Evolutionary conservation across 139 green algal species (phyloP).

Genomic region (Monoraphidium neglectum): DNA sequence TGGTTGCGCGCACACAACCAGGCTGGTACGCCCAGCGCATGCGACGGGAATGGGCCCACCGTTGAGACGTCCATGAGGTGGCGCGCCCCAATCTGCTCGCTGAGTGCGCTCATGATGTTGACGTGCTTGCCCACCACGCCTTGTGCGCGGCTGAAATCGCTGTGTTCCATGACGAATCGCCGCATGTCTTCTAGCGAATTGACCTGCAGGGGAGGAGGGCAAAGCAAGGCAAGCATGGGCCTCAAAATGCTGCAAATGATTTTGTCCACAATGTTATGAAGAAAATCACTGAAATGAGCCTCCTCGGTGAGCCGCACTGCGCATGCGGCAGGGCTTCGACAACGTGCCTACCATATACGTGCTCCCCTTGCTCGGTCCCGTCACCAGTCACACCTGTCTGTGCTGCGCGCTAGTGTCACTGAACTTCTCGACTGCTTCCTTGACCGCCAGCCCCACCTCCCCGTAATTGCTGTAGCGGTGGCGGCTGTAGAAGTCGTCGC

Average conservation of each 20-base stretch:
- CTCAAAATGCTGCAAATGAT: no score
- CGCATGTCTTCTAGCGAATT: conserved; percentile 86
- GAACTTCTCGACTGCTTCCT: conserved; percentile 76
- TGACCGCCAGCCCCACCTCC: conserved; percentile 80
- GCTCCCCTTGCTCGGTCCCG: not conserved
- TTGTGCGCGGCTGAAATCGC: conserved; percentile 70
- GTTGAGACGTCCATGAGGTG: conserved; percentile 74
- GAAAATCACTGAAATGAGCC: no score
- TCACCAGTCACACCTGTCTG: conserved; percentile 29
- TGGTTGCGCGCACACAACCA: no score
- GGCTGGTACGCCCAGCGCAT: not conserved
- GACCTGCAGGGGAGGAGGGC: conserved; percentile 53
- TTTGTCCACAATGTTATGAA: no score
- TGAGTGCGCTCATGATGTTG: conserved; percentile 81
- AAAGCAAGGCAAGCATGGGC: no score
- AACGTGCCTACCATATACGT: not conserved
- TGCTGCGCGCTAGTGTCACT: conserved; percentile 44
- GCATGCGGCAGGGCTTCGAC: no score
- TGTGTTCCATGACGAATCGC: conserved; percentile 81
- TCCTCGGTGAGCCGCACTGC: no score
- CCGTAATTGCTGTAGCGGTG: conserved; percentile 85
- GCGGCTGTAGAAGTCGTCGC: conserved; percentile 81
- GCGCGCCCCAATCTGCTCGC: conserved; percentile 53
- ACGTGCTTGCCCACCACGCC: conserved; percentile 89
- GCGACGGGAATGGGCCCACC: no score